These are phyloP conservation scores for Ocimum tenuiflorum DNA, from an alignment of 257 asterid genomes.

Conservation along the genomic window DNA sequence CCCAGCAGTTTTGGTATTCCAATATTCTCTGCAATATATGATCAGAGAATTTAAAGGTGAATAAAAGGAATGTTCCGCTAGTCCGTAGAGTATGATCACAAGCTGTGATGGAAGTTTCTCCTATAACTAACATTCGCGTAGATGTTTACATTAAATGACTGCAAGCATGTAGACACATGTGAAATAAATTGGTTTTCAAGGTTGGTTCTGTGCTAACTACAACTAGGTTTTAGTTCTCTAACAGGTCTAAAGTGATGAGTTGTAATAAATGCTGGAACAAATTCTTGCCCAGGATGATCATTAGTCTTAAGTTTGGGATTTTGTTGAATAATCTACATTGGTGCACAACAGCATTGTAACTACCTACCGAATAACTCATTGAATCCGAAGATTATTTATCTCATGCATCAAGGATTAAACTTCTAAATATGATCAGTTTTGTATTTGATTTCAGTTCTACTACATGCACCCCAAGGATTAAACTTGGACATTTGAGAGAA, in stretches of 20 bases:
- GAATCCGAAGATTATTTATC: no score
- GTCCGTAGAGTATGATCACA: background rate
- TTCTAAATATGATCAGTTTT: no score
- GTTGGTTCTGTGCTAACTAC: background rate
- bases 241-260: background rate
- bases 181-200: background rate
- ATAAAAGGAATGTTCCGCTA: background rate
- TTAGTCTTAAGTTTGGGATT: background rate
- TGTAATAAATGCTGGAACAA: background rate
- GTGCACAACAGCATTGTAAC: background rate
- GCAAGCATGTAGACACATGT: background rate
- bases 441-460: no score
- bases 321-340: background rate
- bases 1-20: constrained; percentile 80
- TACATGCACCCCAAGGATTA: no score
- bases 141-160: background rate
- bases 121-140: no score
- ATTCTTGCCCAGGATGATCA: background rate
- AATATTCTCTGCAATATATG: constrained; percentile 56
- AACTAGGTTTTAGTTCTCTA: background rate
- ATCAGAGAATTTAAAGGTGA: background rate
- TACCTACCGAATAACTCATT: background rate
- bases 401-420: no score
- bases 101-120: background rate
- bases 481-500: no score